phyloP scores from a whole-genome alignment of 495 filamentous ascomycete genomes.

The Talaromyces borbonicus region DNA sequence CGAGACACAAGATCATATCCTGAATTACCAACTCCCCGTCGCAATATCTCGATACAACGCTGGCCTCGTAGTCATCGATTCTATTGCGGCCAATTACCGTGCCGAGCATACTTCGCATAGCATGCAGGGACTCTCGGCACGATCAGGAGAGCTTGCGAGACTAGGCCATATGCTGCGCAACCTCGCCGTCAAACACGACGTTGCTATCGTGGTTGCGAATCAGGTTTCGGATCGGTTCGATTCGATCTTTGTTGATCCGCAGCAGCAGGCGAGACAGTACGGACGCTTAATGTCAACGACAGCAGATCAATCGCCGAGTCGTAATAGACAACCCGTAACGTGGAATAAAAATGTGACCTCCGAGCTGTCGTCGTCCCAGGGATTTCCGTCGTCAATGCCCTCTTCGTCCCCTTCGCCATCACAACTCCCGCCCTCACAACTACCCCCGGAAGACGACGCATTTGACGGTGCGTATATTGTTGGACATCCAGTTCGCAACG shows the following conservation, averaged over 20 bases:
- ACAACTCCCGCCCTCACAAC: constrained; percentile 19
- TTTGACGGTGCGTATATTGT: constrained; percentile 33
- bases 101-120: constrained; percentile 55
- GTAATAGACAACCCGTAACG: constrained; percentile 6
- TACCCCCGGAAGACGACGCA: constrained; percentile 22
- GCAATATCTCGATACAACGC: constrained; percentile 64
- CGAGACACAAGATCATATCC: constrained; percentile 90
- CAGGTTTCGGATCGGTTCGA: constrained; percentile 90
- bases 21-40: constrained; percentile 82
- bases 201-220: constrained; percentile 87
- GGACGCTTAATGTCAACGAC: constrained; percentile 3
- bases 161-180: constrained; percentile 69
- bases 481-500: constrained; percentile 26
- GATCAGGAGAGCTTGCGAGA: constrained; percentile 58
- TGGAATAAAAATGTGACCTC: too few species aligned
- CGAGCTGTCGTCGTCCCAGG: neutral
- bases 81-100: constrained; percentile 87
- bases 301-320: constrained; percentile 3
- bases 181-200: constrained; percentile 56
- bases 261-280: neutral
- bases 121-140: constrained; percentile 29
- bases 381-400: neutral
- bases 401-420: constrained; percentile 23
- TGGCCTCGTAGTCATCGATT: constrained; percentile 79
- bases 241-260: constrained; percentile 3